A percentile compares a stretch with the other conserved stretches of the same genome.
These are phyloP conservation scores for Pythium utonaiense DNA, from an alignment of 352 stramenopile species.

Conservation along the genomic window DNA sequence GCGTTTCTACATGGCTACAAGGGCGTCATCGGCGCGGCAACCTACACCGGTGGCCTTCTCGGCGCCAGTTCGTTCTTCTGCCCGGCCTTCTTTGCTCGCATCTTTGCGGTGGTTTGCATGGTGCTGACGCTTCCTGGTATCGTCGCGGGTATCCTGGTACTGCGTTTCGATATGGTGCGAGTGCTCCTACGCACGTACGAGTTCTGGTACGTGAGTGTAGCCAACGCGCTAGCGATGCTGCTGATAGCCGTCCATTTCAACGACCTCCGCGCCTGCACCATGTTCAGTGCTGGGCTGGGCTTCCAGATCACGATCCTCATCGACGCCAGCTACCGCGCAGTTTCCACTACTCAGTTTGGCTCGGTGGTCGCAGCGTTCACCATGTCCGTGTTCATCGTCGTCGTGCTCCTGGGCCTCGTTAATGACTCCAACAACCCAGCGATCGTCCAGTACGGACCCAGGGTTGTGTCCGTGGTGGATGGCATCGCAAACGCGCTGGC, in stretches of 20 bases:
- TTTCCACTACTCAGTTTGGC: not conserved
- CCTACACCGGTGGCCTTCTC: not conserved
- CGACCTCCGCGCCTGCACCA: constrained; percentile 3
- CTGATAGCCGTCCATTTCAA: constrained; percentile 12
- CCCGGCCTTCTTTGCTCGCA: not conserved
- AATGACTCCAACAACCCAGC: not conserved
- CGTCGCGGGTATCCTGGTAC: not conserved
- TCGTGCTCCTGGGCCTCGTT: constrained; percentile 19
- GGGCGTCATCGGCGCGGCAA: not conserved
- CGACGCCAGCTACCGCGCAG: constrained; percentile 22
- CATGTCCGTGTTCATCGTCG: constrained; percentile 8
- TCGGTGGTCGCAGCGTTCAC: constrained; percentile 8
- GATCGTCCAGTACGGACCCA: constrained; percentile 2
- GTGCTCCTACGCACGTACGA: constrained; percentile 27
- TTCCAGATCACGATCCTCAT: constrained; percentile 21
- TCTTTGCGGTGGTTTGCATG: not conserved
- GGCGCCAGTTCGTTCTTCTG: constrained; percentile 3
- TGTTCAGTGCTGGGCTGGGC: constrained; percentile 16
- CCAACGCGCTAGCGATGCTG: constrained; percentile 15
- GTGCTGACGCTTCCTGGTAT: constrained; percentile 5
- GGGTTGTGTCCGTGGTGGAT: constrained; percentile 8
- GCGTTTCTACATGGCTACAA: constrained; percentile 3
- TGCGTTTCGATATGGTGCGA: constrained; percentile 25
- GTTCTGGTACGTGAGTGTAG: constrained; percentile 28
- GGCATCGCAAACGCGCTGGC: constrained; percentile 14